Conservation (phyloP, 2,329 filamentous ascomycete genomes). For the Cordyceps cicadae region DNA sequence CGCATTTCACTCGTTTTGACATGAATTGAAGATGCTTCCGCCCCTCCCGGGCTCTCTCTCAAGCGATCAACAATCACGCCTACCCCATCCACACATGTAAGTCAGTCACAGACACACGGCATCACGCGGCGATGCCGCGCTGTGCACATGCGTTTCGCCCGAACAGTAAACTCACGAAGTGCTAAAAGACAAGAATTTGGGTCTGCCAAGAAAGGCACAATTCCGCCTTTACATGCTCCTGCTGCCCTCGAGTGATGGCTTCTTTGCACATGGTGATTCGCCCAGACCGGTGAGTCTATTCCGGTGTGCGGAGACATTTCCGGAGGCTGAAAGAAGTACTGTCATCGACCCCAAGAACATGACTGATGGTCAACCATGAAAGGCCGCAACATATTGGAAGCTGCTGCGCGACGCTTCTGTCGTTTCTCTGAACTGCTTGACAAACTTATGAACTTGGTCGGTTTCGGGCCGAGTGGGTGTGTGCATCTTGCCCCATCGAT, state of each 20-base stretch:
- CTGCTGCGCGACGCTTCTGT: constrained; percentile 43
- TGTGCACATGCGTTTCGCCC: no score
- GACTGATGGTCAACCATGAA: constrained; percentile 73
- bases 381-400: constrained; percentile 32
- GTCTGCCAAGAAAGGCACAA: no score
- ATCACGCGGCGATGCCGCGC: no score
- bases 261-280: not conserved
- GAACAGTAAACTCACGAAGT: no score
- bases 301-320: no score
- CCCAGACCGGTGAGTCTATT: not conserved
- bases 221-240: not conserved
- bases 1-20: no score
- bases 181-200: no score
- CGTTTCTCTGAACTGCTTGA: constrained; percentile 46
- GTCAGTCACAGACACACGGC: no score
- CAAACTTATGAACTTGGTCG: constrained; percentile 53
- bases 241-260: not conserved
- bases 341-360: constrained; percentile 67
- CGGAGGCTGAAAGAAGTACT: not conserved
- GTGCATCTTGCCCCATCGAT: not conserved
- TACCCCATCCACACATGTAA: no score
- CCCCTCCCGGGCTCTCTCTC: no score
- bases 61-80: no score
- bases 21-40: no score
- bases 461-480: constrained; percentile 53